These are phyloP conservation scores for Plantago major DNA, from an alignment of 257 asterid species.

Conservation along the genomic window DNA sequence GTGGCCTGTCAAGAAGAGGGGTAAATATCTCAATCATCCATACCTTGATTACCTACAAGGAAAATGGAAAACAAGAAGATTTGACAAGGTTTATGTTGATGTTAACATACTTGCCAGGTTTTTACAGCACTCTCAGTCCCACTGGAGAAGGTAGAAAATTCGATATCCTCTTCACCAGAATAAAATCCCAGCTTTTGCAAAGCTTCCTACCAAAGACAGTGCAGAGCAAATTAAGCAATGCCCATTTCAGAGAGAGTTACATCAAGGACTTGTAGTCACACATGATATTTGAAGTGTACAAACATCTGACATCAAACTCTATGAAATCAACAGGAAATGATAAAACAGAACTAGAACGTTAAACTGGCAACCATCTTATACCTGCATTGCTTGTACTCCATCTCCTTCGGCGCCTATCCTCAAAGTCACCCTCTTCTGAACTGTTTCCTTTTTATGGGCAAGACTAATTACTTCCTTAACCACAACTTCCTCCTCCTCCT, in stretches of 20 bases:
- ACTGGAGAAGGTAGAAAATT: slow-evolving; percentile 59
- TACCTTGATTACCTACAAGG: neutral
- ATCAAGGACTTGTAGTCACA: neutral
- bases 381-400: slow-evolving; percentile 81
- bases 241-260: neutral
- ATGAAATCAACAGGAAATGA: too few species aligned
- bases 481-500: slow-evolving; percentile 40
- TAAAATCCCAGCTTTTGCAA: slow-evolving; percentile 74
- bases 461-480: slow-evolving; percentile 58
- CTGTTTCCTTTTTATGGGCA: slow-evolving; percentile 37
- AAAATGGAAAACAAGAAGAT: slow-evolving; percentile 10
- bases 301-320: neutral
- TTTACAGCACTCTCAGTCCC: slow-evolving; percentile 93
- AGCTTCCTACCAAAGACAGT: slow-evolving; percentile 55
- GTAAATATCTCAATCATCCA: slow-evolving; percentile 13
- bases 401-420: slow-evolving; percentile 89
- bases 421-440: slow-evolving; percentile 42
- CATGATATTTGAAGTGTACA: too few species aligned
- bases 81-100: neutral
- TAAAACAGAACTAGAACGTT: neutral
- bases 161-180: slow-evolving; percentile 95
- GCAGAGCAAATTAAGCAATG: neutral
- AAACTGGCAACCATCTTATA: neutral
- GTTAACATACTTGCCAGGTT: slow-evolving; percentile 86
- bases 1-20: slow-evolving; percentile 51